phyloP scores from a whole-genome alignment of 164 flowering plant species.

The Houttuynia cordata region DNA sequence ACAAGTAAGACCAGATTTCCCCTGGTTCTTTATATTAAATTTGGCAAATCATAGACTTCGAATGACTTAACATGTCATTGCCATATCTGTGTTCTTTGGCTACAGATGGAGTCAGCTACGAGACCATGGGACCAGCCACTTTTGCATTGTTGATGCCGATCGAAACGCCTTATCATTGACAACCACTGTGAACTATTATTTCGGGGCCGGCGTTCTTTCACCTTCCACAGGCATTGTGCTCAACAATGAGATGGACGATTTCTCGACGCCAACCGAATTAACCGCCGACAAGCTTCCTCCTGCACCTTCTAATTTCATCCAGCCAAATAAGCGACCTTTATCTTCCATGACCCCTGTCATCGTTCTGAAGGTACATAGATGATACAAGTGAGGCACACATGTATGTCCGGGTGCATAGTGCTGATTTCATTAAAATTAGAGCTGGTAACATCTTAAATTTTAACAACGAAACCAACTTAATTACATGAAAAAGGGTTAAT shows the following conservation, averaged over 20 bases:
- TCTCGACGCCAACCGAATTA: constrained; percentile 61
- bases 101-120: constrained; percentile 73
- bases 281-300: constrained; percentile 65
- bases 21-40: background rate
- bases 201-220: constrained; percentile 70
- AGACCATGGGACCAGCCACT: constrained; percentile 93
- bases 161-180: constrained; percentile 95
- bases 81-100: background rate
- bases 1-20: constrained; percentile 29
- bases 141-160: constrained; percentile 79
- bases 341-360: constrained; percentile 92
- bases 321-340: constrained; percentile 76
- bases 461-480: too few relatives aligned
- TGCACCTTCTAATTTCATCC: constrained; percentile 69
- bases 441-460: too few relatives aligned
- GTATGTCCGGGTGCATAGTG: too few relatives aligned
- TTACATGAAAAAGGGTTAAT: too few relatives aligned
- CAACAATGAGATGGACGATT: constrained; percentile 93
- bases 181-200: constrained; percentile 57
- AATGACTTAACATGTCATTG: too few relatives aligned
- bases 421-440: too few relatives aligned
- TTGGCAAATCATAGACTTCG: background rate
- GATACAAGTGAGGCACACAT: too few relatives aligned
- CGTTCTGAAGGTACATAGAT: constrained; percentile 78
- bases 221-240: constrained; percentile 82